A percentile compares a stretch with the other conserved stretches of the same genome.
Conservation (phyloP, 768 basidiomycete genomes). For the Naganishia randhawae region DNA sequence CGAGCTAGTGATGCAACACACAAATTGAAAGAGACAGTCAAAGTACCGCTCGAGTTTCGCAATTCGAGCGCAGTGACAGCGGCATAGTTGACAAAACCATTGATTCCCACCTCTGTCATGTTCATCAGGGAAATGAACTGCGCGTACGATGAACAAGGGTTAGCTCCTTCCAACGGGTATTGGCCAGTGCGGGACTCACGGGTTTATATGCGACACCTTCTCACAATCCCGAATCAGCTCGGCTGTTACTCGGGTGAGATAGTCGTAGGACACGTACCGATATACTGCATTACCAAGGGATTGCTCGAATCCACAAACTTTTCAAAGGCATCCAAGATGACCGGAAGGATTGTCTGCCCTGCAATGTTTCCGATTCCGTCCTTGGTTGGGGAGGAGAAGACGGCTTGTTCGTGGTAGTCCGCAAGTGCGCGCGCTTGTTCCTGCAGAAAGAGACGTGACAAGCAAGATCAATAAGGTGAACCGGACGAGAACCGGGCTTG, state of each 20-base stretch:
- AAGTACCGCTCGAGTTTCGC: conserved; percentile 23
- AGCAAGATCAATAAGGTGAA: neutral
- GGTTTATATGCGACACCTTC: conserved; percentile 72
- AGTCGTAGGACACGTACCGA: conserved; percentile 52
- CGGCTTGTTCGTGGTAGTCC: conserved; percentile 70
- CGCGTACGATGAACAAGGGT: neutral
- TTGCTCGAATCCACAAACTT: conserved; percentile 74
- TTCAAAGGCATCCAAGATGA: conserved; percentile 67
- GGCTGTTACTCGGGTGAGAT: neutral
- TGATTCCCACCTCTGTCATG: conserved; percentile 60
- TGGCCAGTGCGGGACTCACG: neutral
- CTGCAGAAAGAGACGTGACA: conserved; percentile 37
- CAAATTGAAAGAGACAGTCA: conserved; percentile 42
- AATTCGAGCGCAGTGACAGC: conserved; percentile 38
- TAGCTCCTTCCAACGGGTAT: neutral
- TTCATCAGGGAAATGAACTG: conserved; percentile 80
- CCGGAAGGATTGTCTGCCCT: conserved; percentile 71
- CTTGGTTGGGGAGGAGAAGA: conserved; percentile 62
- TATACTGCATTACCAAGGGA: conserved; percentile 71
- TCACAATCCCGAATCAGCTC: neutral
- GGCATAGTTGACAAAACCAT: conserved; percentile 41
- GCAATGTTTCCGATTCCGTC: conserved; percentile 77
- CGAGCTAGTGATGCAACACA: conserved; percentile 6
- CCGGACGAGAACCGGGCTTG: neutral
- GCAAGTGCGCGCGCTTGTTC: conserved; percentile 72